A percentile compares a stretch with the other conserved stretches of the same genome.
Evolutionary conservation across 306 rosid genomes (phyloP).

Genomic region (Begonia loranthoides): DNA sequence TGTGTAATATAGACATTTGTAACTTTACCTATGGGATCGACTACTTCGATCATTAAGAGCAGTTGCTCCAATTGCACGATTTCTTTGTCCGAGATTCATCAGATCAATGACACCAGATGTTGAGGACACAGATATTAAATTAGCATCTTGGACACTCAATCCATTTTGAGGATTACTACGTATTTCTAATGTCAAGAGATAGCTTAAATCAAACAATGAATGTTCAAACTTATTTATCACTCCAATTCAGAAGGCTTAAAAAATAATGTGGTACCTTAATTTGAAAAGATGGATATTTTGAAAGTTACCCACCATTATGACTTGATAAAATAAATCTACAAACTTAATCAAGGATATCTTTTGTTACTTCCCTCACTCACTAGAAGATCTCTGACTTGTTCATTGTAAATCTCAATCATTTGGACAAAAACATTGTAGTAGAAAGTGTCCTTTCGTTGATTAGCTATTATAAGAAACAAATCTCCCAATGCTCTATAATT

Average conservation of each 20-base stretch:
- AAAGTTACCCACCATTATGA: neutral
- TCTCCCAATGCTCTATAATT: conserved; percentile 89
- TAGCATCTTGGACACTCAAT: conserved; percentile 86
- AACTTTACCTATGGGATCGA: conserved; percentile 77
- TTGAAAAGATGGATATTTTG: neutral
- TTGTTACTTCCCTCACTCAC: conserved; percentile 73
- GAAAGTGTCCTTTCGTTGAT: conserved; percentile 70
- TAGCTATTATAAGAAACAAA: conserved; percentile 62
- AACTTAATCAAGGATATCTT: conserved; percentile 71
- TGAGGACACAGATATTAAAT: conserved; percentile 61
- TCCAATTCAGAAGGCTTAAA: too few relatives aligned
- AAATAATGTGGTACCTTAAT: too few relatives aligned
- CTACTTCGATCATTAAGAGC: conserved; percentile 95
- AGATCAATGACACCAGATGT: conserved; percentile 77
- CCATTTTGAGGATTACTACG: conserved; percentile 80
- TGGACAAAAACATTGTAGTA: conserved; percentile 75
- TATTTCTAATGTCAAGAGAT: conserved; percentile 57
- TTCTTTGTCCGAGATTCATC: conserved; percentile 87
- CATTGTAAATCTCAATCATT: conserved; percentile 95
- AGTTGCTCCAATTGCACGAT: conserved; percentile 91
- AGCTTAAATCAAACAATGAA: neutral
- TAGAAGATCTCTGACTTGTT: conserved; percentile 95
- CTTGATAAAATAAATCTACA: neutral
- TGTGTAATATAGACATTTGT: neutral
- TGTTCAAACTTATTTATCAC: too few relatives aligned